A percentile compares a stretch with the other conserved stretches of the same genome.
phyloP scores from a whole-genome alignment of 2,329 filamentous ascomycete species.

The Cercospora zeae-maydis region DNA sequence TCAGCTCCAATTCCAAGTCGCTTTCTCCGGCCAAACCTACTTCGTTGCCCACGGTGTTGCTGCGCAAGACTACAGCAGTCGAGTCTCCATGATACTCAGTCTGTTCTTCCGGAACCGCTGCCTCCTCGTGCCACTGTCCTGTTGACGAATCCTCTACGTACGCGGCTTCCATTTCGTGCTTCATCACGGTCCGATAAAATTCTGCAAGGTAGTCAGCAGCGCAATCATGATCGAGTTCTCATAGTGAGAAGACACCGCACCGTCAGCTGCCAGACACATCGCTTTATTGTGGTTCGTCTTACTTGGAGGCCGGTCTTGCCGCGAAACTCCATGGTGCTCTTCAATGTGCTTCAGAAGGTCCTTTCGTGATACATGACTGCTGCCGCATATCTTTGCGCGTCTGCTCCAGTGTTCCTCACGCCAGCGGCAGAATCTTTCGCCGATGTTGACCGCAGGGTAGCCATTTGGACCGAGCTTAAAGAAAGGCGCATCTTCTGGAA shows the following conservation, averaged over 20 bases:
- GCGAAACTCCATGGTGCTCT: background rate
- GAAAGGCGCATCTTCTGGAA: constrained; percentile 1
- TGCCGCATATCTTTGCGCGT: background rate
- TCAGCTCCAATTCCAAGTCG: background rate
- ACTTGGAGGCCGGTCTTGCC: background rate
- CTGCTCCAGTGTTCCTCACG: background rate
- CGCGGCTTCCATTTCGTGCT: background rate
- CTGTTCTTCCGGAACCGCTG: background rate
- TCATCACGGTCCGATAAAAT: background rate
- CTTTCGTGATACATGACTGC: background rate
- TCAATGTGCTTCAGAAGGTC: background rate
- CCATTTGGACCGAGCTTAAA: constrained; percentile 2
- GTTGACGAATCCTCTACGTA: background rate
- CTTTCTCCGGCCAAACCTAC: background rate
- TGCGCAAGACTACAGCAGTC: background rate
- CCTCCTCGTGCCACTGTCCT: background rate
- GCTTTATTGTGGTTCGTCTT: background rate
- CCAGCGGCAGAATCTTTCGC: constrained; percentile 5
- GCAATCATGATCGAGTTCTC: background rate
- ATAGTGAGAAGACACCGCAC: background rate
- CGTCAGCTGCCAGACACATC: background rate
- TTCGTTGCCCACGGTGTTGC: background rate
- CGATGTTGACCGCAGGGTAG: constrained; percentile 6
- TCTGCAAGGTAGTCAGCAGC: background rate
- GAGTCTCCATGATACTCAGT: background rate